Conservation (phyloP, 2,329 filamentous ascomycete genomes). For the Mollisia scopiformis region DNA sequence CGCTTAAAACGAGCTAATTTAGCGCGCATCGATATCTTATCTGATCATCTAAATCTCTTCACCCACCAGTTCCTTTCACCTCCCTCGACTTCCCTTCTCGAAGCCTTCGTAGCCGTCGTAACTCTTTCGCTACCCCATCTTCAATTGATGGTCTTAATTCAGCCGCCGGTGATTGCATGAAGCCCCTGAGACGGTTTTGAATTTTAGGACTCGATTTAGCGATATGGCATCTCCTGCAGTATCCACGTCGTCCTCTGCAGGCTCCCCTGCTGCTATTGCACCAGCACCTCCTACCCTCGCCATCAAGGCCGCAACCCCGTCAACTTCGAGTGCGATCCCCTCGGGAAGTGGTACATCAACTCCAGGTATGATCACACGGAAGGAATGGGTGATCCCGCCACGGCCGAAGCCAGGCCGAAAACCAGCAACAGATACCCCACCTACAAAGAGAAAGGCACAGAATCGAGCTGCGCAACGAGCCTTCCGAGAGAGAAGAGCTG, state of each 20-base stretch:
- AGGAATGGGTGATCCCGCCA: slow-evolving; percentile 84
- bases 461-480: slow-evolving; percentile 90
- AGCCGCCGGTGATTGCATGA: background rate
- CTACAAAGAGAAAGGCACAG: slow-evolving; percentile 91
- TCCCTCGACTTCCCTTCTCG: background rate
- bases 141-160: slow-evolving; percentile 8
- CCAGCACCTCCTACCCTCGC: slow-evolving; percentile 40
- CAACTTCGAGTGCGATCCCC: slow-evolving; percentile 26
- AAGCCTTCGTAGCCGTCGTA: background rate
- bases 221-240: slow-evolving; percentile 43
- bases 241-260: slow-evolving; percentile 42
- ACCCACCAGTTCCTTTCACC: background rate
- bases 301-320: slow-evolving; percentile 33
- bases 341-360: slow-evolving; percentile 39
- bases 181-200: background rate
- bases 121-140: background rate
- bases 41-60: background rate
- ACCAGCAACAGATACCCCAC: slow-evolving; percentile 89
- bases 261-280: slow-evolving; percentile 38
- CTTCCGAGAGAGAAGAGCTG: slow-evolving; percentile 85
- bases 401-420: slow-evolving; percentile 90
- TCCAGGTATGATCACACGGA: slow-evolving; percentile 67
- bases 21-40: too few species aligned
- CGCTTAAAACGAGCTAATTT: background rate
- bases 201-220: background rate